Conservation (phyloP, 2,329 filamentous ascomycete genomes). For the Fusarium sp. region DNA sequence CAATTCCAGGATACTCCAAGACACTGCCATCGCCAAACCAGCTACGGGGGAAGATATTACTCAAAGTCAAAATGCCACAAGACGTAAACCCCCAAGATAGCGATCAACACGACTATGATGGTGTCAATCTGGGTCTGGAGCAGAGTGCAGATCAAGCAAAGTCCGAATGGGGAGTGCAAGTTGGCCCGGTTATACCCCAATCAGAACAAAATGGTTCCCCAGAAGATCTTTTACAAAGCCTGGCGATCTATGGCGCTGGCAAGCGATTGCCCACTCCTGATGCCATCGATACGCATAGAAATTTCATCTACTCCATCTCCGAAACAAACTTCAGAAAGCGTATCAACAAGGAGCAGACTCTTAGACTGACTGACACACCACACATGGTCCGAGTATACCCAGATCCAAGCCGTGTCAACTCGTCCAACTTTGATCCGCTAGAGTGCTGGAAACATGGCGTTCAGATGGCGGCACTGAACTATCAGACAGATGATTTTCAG, state of each 20-base stretch:
- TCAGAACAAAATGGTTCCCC: too few relatives aligned
- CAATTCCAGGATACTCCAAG: accelerated
- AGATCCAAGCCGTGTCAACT: slow-evolving; percentile 27
- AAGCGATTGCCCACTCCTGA: not conserved
- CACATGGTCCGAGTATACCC: slow-evolving; percentile 30
- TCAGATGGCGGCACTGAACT: slow-evolving; percentile 33
- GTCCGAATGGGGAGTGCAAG: too few relatives aligned
- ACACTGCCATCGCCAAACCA: slow-evolving; percentile 6
- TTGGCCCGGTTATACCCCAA: too few relatives aligned
- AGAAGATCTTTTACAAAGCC: slow-evolving; percentile 8
- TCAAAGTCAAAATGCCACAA: slow-evolving; percentile 16
- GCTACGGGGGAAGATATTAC: slow-evolving; percentile 7
- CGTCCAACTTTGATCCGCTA: slow-evolving; percentile 24
- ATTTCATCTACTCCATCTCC: slow-evolving; percentile 24
- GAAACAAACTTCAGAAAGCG: slow-evolving; percentile 14
- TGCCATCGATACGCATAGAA: not conserved
- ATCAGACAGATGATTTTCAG: slow-evolving; percentile 12
- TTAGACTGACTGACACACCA: not conserved
- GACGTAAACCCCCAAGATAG: accelerated
- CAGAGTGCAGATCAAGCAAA: not conserved
- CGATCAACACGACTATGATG: not conserved
- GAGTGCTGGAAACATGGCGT: slow-evolving; percentile 19
- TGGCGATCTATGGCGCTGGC: slow-evolving; percentile 25
- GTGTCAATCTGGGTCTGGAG: too few relatives aligned
- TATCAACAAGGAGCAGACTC: not conserved